Evolutionary conservation across 345 rosid species (phyloP), one percentile per base, ranked within the genome.

Genomic region (Salix caprea): DNA sequence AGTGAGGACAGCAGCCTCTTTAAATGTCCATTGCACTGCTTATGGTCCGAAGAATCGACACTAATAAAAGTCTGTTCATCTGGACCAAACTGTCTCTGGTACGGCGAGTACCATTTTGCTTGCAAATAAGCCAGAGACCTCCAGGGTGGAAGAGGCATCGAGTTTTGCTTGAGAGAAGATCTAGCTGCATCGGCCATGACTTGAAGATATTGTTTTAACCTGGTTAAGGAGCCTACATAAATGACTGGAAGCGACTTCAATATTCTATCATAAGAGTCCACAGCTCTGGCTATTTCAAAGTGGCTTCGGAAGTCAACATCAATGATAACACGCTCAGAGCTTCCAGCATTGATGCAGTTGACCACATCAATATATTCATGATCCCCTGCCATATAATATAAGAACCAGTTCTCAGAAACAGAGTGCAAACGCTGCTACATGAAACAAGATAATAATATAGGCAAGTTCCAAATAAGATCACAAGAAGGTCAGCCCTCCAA

Each of bases 141-240:
- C 99, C 99, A 95, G 0, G 99, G 99, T 77, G 99, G 99, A 58
- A 95, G 85, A 13, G 96, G 94, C 99, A 95, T 95, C 6, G 97
- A 91, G 64, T 91, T 91, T 82, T 93, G 97, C 82, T 90, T 89
- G n/a, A 94, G 90, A 3, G 99, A 95, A 67, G 80, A 88, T 77
- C 82, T 88, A 13, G 96, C 90, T 46, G 96, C 97, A 32, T 95
- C 97, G 28, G 86, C 97, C 99, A 95, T 95, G 16, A 88, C 94
- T 69, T 89, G 92, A 64, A 95, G 99, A 71, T 83, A 90, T 78
- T 89, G 92, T 79, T 85, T 85, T 78, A 95, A 81, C 83, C 87
- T 85, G 37, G 86, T 68, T 66, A 88, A 26, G 0, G 96, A 87
- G 16, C 99, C 99, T 36, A 91, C 90, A 64, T 89, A 95, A 52